Evolutionary conservation across 129 eudicot genomes (phyloP).

Genomic region (Flaveria ramosissima): DNA sequence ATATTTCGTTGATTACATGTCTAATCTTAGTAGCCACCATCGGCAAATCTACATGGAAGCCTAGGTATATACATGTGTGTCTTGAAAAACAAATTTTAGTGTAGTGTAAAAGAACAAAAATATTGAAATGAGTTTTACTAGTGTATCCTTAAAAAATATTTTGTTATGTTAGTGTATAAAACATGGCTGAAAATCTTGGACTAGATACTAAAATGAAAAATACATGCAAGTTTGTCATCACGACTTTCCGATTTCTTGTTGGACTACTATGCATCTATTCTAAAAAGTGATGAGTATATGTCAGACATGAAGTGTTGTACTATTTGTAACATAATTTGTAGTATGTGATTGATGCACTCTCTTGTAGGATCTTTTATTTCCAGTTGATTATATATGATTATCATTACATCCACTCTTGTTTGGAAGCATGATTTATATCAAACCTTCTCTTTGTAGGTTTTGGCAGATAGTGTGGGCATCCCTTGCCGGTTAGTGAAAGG

Average conservation of each 20-base stretch:
- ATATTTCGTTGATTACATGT: background rate
- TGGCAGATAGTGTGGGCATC: constrained; percentile 88
- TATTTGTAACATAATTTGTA: background rate
- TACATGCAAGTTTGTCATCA: background rate
- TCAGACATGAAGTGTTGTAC: background rate
- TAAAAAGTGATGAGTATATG: constrained; percentile 16
- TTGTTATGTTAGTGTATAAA: background rate
- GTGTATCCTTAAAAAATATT: background rate
- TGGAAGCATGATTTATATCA: constrained; percentile 4
- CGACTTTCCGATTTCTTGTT: constrained; percentile 2
- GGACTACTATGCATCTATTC: background rate
- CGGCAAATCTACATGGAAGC: background rate
- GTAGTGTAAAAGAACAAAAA: background rate
- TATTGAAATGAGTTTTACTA: background rate
- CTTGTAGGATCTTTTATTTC: constrained; percentile 16
- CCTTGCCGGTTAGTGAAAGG: constrained; percentile 96
- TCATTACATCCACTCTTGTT: background rate
- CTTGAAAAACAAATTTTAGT: background rate
- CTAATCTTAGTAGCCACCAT: background rate
- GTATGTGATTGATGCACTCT: constrained; percentile 1
- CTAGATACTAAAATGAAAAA: background rate
- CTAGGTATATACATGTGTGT: background rate
- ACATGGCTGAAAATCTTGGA: background rate
- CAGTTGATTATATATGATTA: constrained; percentile 5
- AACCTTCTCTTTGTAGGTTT: constrained; percentile 52